Conservation (phyloP, 805 yeast genomes). For the Saccharomyces kudriavzevii region DNA sequence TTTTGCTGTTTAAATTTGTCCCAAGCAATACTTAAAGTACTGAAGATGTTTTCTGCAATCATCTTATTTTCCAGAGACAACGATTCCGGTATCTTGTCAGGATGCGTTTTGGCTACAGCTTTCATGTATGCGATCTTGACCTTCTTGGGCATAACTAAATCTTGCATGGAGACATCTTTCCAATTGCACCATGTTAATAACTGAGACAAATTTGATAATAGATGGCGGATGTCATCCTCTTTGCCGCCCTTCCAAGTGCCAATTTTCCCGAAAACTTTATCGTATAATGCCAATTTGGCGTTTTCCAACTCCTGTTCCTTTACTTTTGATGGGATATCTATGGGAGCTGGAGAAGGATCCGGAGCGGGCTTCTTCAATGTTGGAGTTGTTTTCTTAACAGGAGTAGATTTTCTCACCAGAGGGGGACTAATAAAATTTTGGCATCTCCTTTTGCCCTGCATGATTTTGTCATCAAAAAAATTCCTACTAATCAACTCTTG, state of each 20-base stretch:
- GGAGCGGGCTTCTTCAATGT: background rate
- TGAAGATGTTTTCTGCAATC: constrained; percentile 83
- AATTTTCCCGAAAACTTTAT: constrained; percentile 48
- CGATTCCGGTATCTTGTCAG: constrained; percentile 67
- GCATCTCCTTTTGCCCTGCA: constrained; percentile 83
- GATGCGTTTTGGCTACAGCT: constrained; percentile 82
- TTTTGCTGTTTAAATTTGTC: constrained; percentile 64
- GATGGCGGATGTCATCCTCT: constrained; percentile 70
- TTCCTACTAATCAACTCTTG: constrained; percentile 60
- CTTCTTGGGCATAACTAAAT: constrained; percentile 79
- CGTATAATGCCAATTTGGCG: constrained; percentile 56
- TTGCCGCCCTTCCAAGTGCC: constrained; percentile 64
- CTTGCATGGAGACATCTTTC: constrained; percentile 60
- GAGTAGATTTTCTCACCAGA: constrained; percentile 10
- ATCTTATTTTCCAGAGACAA: constrained; percentile 58
- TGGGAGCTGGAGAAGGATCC: background rate
- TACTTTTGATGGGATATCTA: constrained; percentile 1
- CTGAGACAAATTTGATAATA: constrained; percentile 59
- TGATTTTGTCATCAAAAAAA: constrained; percentile 47
- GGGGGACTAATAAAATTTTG: constrained; percentile 52
- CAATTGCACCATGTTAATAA: constrained; percentile 67
- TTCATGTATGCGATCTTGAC: constrained; percentile 83
- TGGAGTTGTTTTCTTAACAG: constrained; percentile 2
- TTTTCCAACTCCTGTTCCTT: constrained; percentile 43
- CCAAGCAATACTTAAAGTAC: constrained; percentile 83